Evolutionary conservation across 2,329 filamentous ascomycete species (phyloP), one percentile per base, ranked within the genome.

Genomic region (Xylariaceae sp.): DNA sequence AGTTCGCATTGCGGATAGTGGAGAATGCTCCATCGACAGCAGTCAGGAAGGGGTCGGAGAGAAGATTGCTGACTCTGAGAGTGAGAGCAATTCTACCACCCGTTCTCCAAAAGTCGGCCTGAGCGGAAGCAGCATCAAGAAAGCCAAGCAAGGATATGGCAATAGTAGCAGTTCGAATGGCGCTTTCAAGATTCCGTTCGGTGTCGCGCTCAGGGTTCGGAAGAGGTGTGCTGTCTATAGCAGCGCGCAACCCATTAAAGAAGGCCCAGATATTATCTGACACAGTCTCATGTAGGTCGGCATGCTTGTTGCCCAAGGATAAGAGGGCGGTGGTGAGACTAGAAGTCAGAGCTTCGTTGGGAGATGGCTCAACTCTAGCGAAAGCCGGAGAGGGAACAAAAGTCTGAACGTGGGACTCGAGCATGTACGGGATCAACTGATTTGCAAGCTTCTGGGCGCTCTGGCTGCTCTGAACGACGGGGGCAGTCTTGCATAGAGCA

Each of bases 131-230:
- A 19, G 90, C 91, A 60, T 92, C 82, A 42, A 98, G 69, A 62
- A 98, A 96, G 0, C 93, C 94, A 20, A 95, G 69, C n/a, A 98
- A 72, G 0, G 92, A 92, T 38, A 95, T 80, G 6, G 86, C 81
- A 53, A 95, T 80, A 16, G 86, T 88, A 42, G 89, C 81, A 42
- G 86, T 80, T 22, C 81, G 74, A 44, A 85, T 73, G 41, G 83
- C 81, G 57, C 87, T 82, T 44, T 85, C 82, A 11, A 84, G 66
- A 44, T 80, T 78, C 33, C 79, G 75, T 49, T 74, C 73, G 39
- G 80, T 77, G 32, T 76, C 74, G 27, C 79, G 75, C 54, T 72
- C 76, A 41, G 70, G 73, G 55, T 70, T 80, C 40, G 70, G 78
- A 29, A 67, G 75, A 35, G 75, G 68, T 7, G 81, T 69, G 34